Percentiles rank a stretch among this genome's conserved stretches.
Conservation (phyloP, 2,329 filamentous ascomycete genomes). For the Paracorniculantispora psalliotae region DNA sequence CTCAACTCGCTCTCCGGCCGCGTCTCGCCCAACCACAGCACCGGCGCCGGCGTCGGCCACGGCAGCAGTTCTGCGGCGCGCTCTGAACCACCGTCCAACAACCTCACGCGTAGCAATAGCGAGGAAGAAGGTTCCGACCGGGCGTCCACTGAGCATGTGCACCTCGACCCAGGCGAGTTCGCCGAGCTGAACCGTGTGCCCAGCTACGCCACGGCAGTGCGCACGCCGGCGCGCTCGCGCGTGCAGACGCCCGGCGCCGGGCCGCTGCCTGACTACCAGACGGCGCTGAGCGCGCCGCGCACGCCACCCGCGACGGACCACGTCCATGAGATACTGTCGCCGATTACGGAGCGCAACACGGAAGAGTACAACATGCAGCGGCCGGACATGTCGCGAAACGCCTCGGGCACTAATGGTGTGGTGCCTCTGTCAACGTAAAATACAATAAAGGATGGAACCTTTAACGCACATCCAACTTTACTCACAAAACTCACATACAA, state of each 20-base stretch:
- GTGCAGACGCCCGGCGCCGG: conserved; percentile 44
- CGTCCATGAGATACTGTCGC: conserved; percentile 24
- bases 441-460: too few species aligned
- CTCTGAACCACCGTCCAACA: conserved; percentile 40
- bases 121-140: conserved; percentile 47
- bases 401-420: conserved; percentile 9
- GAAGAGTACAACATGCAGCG: neutral
- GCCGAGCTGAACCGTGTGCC: conserved; percentile 67
- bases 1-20: conserved; percentile 40
- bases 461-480: too few species aligned
- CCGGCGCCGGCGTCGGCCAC: conserved; percentile 25
- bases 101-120: conserved; percentile 50
- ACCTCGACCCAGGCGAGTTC: conserved; percentile 55
- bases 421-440: neutral
- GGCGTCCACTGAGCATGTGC: conserved; percentile 52
- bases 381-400: neutral
- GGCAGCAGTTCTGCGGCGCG: conserved; percentile 22
- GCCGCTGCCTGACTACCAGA: conserved; percentile 61
- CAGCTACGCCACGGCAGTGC: conserved; percentile 71
- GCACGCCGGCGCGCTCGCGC: conserved; percentile 53
- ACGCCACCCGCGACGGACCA: conserved; percentile 38
- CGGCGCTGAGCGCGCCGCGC: conserved; percentile 51
- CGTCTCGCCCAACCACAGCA: conserved; percentile 34
- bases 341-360: conserved; percentile 28
- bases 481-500: too few species aligned